Percentiles rank a stretch among this genome's conserved stretches.
Evolutionary conservation across 2,329 filamentous ascomycete species (phyloP).

Genomic region (Fusarium sambucinum): DNA sequence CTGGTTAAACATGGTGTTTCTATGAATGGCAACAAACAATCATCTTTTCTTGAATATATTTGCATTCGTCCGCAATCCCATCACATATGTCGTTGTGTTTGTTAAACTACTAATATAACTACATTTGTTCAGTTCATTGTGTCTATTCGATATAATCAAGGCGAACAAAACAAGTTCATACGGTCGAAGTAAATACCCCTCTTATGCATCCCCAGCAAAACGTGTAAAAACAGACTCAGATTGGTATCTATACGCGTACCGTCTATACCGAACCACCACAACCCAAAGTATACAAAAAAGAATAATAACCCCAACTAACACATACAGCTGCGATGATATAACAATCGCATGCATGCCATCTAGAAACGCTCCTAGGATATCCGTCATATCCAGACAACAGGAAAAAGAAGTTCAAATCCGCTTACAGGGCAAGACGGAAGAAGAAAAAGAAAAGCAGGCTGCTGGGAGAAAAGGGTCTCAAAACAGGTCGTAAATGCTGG

Average conservation of each 20-base stretch:
- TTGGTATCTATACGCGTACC: slow-evolving; percentile 50
- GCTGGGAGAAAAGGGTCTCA: slow-evolving; percentile 6
- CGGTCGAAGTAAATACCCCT: not conserved
- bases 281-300: slow-evolving; percentile 23
- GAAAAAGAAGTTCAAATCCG: not conserved
- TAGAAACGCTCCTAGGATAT: slow-evolving; percentile 28
- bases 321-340: slow-evolving; percentile 22
- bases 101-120: not conserved
- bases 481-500: slow-evolving; percentile 11
- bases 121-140: not conserved
- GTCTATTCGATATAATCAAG: not conserved
- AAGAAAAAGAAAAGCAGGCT: slow-evolving; percentile 22
- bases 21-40: slow-evolving; percentile 15
- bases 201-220: not conserved
- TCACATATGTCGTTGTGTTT: not conserved
- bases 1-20: not conserved
- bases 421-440: slow-evolving; percentile 5
- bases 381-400: slow-evolving; percentile 21
- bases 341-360: slow-evolving; percentile 32
- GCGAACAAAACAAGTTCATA: not conserved
- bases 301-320: slow-evolving; percentile 14
- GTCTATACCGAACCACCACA: slow-evolving; percentile 44
- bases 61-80: not conserved
- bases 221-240: slow-evolving; percentile 33
- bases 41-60: not conserved